A percentile compares a stretch with the other conserved stretches of the same genome.
These are phyloP conservation scores for Sarocladium brachiariae DNA, from an alignment of 2,329 filamentous ascomycete genomes.

Conservation along the genomic window DNA sequence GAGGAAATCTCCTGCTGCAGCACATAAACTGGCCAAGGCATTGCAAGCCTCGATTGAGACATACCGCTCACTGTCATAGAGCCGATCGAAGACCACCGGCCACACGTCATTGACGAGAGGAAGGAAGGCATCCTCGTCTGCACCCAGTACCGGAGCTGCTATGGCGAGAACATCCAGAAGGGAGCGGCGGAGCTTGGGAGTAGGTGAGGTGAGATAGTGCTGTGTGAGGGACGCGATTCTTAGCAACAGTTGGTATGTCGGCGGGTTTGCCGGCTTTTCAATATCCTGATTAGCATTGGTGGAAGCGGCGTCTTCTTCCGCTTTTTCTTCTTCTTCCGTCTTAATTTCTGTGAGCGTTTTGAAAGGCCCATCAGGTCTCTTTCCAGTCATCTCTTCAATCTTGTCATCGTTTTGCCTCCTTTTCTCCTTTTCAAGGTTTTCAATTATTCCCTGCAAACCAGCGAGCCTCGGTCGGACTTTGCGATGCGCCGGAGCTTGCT, in stretches of 20 bases:
- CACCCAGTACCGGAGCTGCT: constrained; percentile 63
- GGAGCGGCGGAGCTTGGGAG: constrained; percentile 68
- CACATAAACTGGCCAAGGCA: constrained; percentile 62
- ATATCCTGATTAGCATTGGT: constrained; percentile 17
- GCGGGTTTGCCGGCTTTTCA: constrained; percentile 61
- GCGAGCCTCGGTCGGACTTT: constrained; percentile 27
- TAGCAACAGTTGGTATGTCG: constrained; percentile 73
- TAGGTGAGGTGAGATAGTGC: constrained; percentile 82
- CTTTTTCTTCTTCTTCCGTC: constrained; percentile 21
- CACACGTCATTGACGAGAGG: constrained; percentile 87
- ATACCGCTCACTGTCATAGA: constrained; percentile 61
- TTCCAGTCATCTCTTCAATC: constrained; percentile 27
- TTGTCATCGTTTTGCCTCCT: constrained; percentile 26
- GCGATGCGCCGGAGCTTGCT: constrained; percentile 33
- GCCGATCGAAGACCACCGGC: constrained; percentile 68
- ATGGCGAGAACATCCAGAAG: constrained; percentile 71
- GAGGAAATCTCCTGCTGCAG: constrained; percentile 74
- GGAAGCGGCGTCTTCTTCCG: constrained; percentile 26
- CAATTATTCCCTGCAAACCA: constrained; percentile 39
- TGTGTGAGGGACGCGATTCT: constrained; percentile 80
- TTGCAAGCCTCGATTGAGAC: constrained; percentile 65
- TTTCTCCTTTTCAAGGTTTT: constrained; percentile 55
- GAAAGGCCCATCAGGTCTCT: constrained; percentile 27
- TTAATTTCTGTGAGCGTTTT: constrained; percentile 24
- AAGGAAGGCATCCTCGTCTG: constrained; percentile 75